Evolutionary conservation across 2,329 filamentous ascomycete genomes (phyloP).

Genomic region (Phyllosticta citribraziliensis): DNA sequence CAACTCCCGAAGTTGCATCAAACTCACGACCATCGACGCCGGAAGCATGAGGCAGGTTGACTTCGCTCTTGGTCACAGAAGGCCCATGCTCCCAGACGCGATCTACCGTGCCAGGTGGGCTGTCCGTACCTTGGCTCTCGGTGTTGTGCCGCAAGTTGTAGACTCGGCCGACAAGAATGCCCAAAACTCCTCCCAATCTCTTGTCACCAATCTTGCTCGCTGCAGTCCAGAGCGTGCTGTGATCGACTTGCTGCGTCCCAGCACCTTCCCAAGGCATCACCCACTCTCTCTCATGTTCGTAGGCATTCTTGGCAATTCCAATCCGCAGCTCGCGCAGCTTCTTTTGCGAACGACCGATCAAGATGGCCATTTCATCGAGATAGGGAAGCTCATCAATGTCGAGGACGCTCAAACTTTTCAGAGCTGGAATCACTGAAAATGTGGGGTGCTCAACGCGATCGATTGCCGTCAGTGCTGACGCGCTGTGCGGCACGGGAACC

Average conservation of each 20-base stretch:
- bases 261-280: constrained; percentile 53
- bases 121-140: constrained; percentile 11
- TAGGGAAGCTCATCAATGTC: constrained; percentile 79
- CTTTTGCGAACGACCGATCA: constrained; percentile 61
- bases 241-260: constrained; percentile 54
- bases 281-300: constrained; percentile 45
- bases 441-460: constrained; percentile 65
- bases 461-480: constrained; percentile 21
- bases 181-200: constrained; percentile 58
- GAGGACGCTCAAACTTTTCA: constrained; percentile 66
- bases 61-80: constrained; percentile 6
- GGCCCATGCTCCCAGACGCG: neutral
- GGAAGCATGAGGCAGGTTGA: constrained; percentile 5
- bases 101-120: neutral
- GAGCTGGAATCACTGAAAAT: constrained; percentile 64
- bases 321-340: constrained; percentile 62
- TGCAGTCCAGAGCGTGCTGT: constrained; percentile 46
- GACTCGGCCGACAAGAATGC: constrained; percentile 57
- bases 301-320: constrained; percentile 49
- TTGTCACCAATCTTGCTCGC: constrained; percentile 47
- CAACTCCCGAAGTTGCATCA: neutral
- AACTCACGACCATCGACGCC: constrained; percentile 2
- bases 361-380: constrained; percentile 69
- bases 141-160: constrained; percentile 45
- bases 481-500: constrained; percentile 21